Percentiles rank a stretch among this genome's conserved stretches.
Conservation (phyloP, 2,329 filamentous ascomycete genomes). For the Alternaria brassicae region DNA sequence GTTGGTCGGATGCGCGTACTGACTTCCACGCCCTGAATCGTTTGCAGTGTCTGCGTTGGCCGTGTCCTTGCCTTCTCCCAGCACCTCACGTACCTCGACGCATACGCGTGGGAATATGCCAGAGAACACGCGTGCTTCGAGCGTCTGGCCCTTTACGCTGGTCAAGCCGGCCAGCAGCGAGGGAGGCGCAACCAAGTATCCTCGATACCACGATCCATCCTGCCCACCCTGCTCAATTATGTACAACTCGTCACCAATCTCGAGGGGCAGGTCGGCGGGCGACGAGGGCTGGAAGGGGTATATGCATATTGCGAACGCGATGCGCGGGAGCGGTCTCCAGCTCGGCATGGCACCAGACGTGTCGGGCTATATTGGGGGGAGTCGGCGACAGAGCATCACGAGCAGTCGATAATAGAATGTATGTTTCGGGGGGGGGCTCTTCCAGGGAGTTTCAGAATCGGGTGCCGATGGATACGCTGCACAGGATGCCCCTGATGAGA, state of each 20-base stretch:
- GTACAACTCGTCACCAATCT: constrained; percentile 98
- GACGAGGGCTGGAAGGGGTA: constrained; percentile 90
- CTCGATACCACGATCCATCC: constrained; percentile 90
- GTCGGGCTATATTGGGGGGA: constrained; percentile 38
- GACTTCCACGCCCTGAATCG: constrained; percentile 28
- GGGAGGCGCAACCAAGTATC: constrained; percentile 93
- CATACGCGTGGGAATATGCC: constrained; percentile 96
- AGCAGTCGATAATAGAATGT: constrained; percentile 11
- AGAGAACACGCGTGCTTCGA: constrained; percentile 97
- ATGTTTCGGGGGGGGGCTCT: neutral
- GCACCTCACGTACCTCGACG: constrained; percentile 90
- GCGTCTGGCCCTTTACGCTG: constrained; percentile 86
- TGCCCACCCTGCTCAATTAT: constrained; percentile 93
- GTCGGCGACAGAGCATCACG: constrained; percentile 46
- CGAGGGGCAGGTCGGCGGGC: constrained; percentile 90
- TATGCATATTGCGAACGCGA: constrained; percentile 96
- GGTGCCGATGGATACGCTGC: constrained; percentile 11
- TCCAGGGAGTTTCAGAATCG: constrained; percentile 6
- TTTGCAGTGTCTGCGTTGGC: constrained; percentile 19
- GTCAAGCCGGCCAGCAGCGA: constrained; percentile 91
- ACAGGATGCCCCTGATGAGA: constrained; percentile 24
- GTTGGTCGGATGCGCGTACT: constrained; percentile 40
- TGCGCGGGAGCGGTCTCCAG: constrained; percentile 95
- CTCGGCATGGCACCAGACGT: constrained; percentile 55
- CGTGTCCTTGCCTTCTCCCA: constrained; percentile 64